phyloP scores from a whole-genome alignment of 106 monocot genomes.

The Acorus calamus region DNA sequence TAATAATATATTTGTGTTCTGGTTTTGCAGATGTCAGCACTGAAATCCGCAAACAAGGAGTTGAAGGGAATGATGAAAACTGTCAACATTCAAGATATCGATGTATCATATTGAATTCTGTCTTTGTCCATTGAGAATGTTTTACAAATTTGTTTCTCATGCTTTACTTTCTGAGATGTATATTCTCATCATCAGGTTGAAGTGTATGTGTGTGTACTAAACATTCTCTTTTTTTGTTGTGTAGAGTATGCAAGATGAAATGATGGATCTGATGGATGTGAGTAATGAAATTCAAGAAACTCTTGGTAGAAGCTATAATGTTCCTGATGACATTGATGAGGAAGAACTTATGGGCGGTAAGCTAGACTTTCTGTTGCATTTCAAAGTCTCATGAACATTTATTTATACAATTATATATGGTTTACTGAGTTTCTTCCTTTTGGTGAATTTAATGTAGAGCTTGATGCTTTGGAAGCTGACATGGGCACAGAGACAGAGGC shows the following conservation, averaged over 20 bases:
- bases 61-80: slow-evolving; percentile 99
- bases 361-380: neutral
- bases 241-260: slow-evolving; percentile 98
- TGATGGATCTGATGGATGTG: slow-evolving; percentile 96
- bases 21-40: slow-evolving; percentile 66
- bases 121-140: neutral
- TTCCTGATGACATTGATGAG: slow-evolving; percentile 96
- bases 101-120: slow-evolving; percentile 43
- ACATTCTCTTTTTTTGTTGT: neutral
- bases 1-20: neutral
- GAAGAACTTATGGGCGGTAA: slow-evolving; percentile 99
- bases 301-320: slow-evolving; percentile 89
- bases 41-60: slow-evolving; percentile 95
- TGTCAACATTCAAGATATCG: slow-evolving; percentile 88
- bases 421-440: neutral
- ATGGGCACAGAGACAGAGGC: slow-evolving; percentile 78
- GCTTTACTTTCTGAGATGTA: neutral
- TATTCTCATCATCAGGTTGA: too few relatives aligned
- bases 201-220: neutral
- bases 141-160: neutral
- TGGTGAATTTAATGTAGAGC: slow-evolving; percentile 38
- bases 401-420: neutral
- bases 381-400: neutral
- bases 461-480: slow-evolving; percentile 96
- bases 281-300: slow-evolving; percentile 95